Percentiles rank a stretch among this genome's conserved stretches.
phyloP scores from a whole-genome alignment of 2,329 filamentous ascomycete species.

The Cytospora leucostoma region DNA sequence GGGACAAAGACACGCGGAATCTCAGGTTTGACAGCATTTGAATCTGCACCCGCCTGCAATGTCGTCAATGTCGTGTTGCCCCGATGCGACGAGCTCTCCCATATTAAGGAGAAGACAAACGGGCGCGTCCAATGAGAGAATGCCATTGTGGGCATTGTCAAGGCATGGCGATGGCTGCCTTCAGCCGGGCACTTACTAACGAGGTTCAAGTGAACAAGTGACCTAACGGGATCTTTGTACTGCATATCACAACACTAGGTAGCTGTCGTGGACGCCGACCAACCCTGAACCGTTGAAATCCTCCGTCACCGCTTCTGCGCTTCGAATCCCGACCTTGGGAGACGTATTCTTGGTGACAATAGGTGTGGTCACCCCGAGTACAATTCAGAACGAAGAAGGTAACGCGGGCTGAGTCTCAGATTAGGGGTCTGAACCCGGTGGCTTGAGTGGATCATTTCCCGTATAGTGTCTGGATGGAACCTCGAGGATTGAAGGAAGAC shows the following conservation, averaged over 20 bases:
- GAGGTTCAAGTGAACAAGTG: constrained; percentile 11
- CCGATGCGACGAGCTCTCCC: constrained; percentile 9
- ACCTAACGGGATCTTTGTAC: not conserved
- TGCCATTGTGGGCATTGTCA: constrained; percentile 22
- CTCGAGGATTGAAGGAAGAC: not conserved
- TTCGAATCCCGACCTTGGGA: not conserved
- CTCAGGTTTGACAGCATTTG: constrained; percentile 34
- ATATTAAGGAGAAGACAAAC: constrained; percentile 28
- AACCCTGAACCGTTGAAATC: constrained; percentile 7
- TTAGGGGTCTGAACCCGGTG: not conserved
- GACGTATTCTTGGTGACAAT: constrained; percentile 8
- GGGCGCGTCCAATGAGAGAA: constrained; percentile 27
- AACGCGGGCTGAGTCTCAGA: not conserved
- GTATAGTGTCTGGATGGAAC: not conserved
- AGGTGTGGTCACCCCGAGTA: not conserved
- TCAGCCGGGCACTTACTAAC: constrained; percentile 2
- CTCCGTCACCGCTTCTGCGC: constrained; percentile 10
- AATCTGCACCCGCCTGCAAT: constrained; percentile 27
- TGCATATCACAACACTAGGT: not conserved
- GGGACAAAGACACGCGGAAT: constrained; percentile 31
- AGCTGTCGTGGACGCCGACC: not conserved
- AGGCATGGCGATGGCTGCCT: not conserved
- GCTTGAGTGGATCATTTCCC: not conserved
- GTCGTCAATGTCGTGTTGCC: constrained; percentile 32
- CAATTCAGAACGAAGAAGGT: constrained; percentile 1